A percentile compares a stretch with the other conserved stretches of the same genome.
phyloP scores from a whole-genome alignment of 2,329 filamentous ascomycete species.

The Bipolaris sorokiniana region DNA sequence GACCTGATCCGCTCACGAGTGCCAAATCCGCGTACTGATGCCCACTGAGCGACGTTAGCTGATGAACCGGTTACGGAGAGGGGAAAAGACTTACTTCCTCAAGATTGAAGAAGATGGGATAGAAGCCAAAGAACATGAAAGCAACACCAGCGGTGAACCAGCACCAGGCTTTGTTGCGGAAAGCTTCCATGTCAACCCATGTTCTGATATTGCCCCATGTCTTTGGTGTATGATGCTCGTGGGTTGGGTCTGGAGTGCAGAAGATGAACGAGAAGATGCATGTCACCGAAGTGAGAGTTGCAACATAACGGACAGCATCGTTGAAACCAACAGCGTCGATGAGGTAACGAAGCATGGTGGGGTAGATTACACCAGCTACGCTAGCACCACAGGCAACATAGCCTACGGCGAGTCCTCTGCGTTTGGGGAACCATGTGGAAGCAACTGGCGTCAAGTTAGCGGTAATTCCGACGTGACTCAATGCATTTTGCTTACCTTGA shows the following conservation, averaged over 20 bases:
- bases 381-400: constrained; percentile 59
- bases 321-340: constrained; percentile 54
- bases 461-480: not conserved
- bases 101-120: constrained; percentile 60
- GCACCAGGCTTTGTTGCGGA: constrained; percentile 51
- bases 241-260: constrained; percentile 53
- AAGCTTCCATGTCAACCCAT: constrained; percentile 55
- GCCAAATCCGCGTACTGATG: constrained; percentile 52
- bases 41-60: constrained; percentile 49
- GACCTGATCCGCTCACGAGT: constrained; percentile 37
- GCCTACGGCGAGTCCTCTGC: constrained; percentile 57
- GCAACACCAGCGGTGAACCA: constrained; percentile 55
- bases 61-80: not conserved
- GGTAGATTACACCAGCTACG: constrained; percentile 56
- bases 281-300: constrained; percentile 50
- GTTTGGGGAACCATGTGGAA: constrained; percentile 57
- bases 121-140: constrained; percentile 60
- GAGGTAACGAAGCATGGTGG: constrained; percentile 55
- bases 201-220: constrained; percentile 48
- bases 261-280: constrained; percentile 52
- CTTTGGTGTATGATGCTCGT: constrained; percentile 48
- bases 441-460: constrained; percentile 47
- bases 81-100: constrained; percentile 50
- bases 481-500: constrained; percentile 49
- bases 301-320: constrained; percentile 52